Evolutionary conservation across 306 rosid genomes (phyloP).

Genomic region (Rosa lucieae): DNA sequence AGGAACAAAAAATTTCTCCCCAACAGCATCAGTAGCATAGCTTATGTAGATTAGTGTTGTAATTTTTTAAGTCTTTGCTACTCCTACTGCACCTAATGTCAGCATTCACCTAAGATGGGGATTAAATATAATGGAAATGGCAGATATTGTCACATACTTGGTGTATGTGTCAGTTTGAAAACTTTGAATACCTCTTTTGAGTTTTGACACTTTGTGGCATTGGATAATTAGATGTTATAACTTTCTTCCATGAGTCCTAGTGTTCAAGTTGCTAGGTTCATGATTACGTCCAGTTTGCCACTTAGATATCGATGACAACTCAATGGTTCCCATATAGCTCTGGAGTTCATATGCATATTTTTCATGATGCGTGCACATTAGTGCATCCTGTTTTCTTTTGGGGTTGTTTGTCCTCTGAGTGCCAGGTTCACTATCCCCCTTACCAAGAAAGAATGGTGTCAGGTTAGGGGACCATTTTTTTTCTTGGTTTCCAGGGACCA

Average conservation of each 20-base stretch:
- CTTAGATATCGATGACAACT: not conserved
- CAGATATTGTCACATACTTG: not conserved
- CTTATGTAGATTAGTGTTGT: not conserved
- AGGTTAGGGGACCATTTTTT: conserved; percentile 24
- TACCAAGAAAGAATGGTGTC: not conserved
- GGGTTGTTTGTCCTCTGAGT: not conserved
- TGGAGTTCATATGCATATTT: conserved; percentile 5
- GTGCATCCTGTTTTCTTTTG: not conserved
- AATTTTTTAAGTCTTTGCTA: not conserved
- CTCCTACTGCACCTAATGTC: not conserved
- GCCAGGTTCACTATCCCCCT: not conserved
- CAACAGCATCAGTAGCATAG: not conserved
- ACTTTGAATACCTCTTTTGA: not conserved
- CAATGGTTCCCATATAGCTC: not conserved
- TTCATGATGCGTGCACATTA: not conserved
- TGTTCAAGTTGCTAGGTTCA: not conserved
- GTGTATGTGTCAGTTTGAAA: not conserved
- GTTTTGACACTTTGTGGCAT: not conserved
- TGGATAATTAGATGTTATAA: not conserved
- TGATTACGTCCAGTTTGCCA: not conserved
- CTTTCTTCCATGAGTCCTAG: not conserved
- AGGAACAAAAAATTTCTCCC: not conserved
- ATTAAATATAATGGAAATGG: not conserved
- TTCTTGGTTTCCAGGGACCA: conserved; percentile 10
- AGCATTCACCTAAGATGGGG: not conserved